phyloP scores from a whole-genome alignment of 2,329 filamentous ascomycete genomes.

The Catunica adiposa region DNA sequence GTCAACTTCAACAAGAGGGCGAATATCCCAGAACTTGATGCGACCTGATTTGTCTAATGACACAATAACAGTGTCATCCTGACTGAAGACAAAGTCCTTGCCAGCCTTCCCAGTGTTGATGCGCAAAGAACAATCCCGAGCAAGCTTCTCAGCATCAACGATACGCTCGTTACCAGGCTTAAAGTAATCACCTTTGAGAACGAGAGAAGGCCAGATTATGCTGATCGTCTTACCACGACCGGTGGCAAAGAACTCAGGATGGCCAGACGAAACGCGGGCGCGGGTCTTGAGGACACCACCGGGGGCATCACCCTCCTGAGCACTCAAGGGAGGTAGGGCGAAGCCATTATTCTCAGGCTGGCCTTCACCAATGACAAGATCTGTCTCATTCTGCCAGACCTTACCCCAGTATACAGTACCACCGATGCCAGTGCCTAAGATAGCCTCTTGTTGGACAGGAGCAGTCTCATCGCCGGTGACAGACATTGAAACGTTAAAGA shows the following conservation, averaged over 20 bases:
- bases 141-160: slow-evolving; percentile 76
- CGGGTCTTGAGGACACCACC: slow-evolving; percentile 91
- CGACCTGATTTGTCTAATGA: slow-evolving; percentile 93
- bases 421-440: slow-evolving; percentile 85
- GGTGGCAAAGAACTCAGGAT: slow-evolving; percentile 88
- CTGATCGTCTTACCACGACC: slow-evolving; percentile 92
- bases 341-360: slow-evolving; percentile 75
- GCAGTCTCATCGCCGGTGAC: slow-evolving; percentile 28
- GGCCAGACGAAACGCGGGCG: slow-evolving; percentile 72
- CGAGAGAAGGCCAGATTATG: slow-evolving; percentile 56
- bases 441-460: slow-evolving; percentile 48
- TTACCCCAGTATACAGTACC: slow-evolving; percentile 94
- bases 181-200: slow-evolving; percentile 46
- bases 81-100: slow-evolving; percentile 95
- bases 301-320: slow-evolving; percentile 77
- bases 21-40: slow-evolving; percentile 97
- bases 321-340: slow-evolving; percentile 69
- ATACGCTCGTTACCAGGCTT: slow-evolving; percentile 47
- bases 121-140: slow-evolving; percentile 73
- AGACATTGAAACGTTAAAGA: slow-evolving; percentile 85
- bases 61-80: slow-evolving; percentile 85
- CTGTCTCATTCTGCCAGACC: slow-evolving; percentile 59
- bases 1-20: slow-evolving; percentile 46
- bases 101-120: slow-evolving; percentile 96
- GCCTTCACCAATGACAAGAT: slow-evolving; percentile 54